These are phyloP conservation scores for Calonectria leucothoes DNA, from an alignment of 2,329 filamentous ascomycete genomes.

Conservation along the genomic window DNA sequence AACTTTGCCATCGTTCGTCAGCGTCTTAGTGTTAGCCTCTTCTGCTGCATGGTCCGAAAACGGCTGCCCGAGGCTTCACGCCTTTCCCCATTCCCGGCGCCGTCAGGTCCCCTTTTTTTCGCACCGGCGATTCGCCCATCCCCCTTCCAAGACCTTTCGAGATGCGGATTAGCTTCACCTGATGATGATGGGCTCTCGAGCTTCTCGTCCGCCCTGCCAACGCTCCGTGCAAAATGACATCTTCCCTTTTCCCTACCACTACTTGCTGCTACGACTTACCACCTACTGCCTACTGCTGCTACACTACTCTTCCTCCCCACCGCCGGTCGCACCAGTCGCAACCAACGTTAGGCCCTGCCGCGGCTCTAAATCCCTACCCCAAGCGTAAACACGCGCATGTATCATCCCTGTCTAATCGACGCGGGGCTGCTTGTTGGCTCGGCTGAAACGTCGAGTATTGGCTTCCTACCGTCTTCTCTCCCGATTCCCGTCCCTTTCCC, in stretches of 20 bases:
- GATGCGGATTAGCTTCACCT: conserved; percentile 18
- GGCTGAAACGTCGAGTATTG: conserved; percentile 32
- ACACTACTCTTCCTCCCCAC: background rate
- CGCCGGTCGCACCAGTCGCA: background rate
- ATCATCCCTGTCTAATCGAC: conserved; percentile 30
- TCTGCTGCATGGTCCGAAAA: conserved; percentile 19
- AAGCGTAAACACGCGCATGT: conserved; percentile 37
- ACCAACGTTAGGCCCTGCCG: conserved; percentile 4
- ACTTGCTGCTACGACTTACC: too few species aligned
- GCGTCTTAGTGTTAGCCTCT: background rate
- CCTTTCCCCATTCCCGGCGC: conserved; percentile 2
- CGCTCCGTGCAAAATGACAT: background rate
- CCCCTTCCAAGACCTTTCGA: conserved; percentile 2
- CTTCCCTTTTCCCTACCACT: background rate
- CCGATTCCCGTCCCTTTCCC: background rate
- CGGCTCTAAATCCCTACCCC: conserved; percentile 25
- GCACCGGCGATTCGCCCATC: background rate
- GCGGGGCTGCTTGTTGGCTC: conserved; percentile 25
- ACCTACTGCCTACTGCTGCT: too few species aligned
- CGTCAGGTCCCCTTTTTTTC: conserved; percentile 6
- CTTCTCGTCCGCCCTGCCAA: conserved; percentile 13
- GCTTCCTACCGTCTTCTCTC: conserved; percentile 3
- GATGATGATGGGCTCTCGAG: conserved; percentile 6
- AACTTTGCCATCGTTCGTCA: background rate
- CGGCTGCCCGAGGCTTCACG: conserved; percentile 1